phyloP scores from a whole-genome alignment of 2,329 filamentous ascomycete genomes.

The Ceratocystis papillata region DNA sequence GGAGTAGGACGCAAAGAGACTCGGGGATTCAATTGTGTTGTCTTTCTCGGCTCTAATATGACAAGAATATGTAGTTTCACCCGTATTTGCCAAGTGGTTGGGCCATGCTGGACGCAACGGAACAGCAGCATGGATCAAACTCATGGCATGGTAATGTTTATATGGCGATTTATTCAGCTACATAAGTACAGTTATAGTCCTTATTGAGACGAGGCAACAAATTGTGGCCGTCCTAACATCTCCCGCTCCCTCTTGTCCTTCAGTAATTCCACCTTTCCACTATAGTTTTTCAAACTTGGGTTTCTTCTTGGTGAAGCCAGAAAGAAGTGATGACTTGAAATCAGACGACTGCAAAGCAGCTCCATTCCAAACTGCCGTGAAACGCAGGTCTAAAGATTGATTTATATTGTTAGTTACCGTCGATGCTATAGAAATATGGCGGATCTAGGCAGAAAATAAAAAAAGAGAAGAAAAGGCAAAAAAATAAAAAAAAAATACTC shows the following conservation, averaged over 20 bases:
- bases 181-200: background rate
- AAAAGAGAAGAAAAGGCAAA: background rate
- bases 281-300: constrained; percentile 79
- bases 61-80: background rate
- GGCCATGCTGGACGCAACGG: background rate
- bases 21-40: too few species aligned
- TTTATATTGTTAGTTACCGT: constrained; percentile 2
- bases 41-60: too few species aligned
- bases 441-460: background rate
- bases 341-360: constrained; percentile 73
- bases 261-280: background rate
- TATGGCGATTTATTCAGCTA: background rate
- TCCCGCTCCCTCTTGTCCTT: background rate
- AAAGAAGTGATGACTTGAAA: constrained; percentile 61
- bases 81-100: background rate
- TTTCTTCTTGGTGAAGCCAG: constrained; percentile 65
- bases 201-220: background rate
- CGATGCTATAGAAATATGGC: background rate
- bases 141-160: background rate
- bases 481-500: constrained; percentile 30
- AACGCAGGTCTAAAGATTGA: constrained; percentile 50
- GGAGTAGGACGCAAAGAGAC: constrained; percentile 30
- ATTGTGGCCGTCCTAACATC: background rate
- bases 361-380: constrained; percentile 81
- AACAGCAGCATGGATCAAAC: background rate